phyloP scores from a whole-genome alignment of 2,329 filamentous ascomycete genomes.

The Sclerotinia borealis region DNA sequence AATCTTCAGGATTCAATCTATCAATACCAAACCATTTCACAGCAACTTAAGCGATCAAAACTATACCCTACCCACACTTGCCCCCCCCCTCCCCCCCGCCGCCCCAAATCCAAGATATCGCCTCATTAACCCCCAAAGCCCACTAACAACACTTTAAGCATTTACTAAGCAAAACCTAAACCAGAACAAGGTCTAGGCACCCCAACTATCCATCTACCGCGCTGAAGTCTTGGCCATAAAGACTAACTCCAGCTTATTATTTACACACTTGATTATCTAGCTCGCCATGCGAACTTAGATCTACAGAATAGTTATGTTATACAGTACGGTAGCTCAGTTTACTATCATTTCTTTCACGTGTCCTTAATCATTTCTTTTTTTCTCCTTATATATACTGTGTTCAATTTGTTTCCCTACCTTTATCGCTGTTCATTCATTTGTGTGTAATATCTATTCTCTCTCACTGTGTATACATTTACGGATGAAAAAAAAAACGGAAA shows the following conservation, averaged over 20 bases:
- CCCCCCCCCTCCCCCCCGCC: neutral
- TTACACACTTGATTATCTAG: neutral
- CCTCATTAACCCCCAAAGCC: neutral
- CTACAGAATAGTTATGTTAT: neutral
- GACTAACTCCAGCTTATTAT: neutral
- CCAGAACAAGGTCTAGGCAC: neutral
- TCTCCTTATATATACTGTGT: no score
- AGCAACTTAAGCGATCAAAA: neutral
- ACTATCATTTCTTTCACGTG: neutral
- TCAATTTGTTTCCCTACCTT: no score
- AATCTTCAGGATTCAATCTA: neutral
- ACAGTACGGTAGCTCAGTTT: neutral
- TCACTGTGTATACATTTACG: neutral
- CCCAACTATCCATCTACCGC: conserved; percentile 1
- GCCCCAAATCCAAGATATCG: neutral
- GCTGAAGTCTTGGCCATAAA: neutral
- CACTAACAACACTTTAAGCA: neutral
- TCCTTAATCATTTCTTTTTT: neutral
- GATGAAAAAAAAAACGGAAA: neutral
- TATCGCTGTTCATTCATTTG: neutral
- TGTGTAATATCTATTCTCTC: neutral
- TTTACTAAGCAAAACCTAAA: neutral
- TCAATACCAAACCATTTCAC: neutral
- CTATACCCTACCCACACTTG: no score
- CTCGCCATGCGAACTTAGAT: neutral